phyloP scores from a whole-genome alignment of 225 moss, liverwort and hornwort genomes.

The Anthoceros angustus region DNA sequence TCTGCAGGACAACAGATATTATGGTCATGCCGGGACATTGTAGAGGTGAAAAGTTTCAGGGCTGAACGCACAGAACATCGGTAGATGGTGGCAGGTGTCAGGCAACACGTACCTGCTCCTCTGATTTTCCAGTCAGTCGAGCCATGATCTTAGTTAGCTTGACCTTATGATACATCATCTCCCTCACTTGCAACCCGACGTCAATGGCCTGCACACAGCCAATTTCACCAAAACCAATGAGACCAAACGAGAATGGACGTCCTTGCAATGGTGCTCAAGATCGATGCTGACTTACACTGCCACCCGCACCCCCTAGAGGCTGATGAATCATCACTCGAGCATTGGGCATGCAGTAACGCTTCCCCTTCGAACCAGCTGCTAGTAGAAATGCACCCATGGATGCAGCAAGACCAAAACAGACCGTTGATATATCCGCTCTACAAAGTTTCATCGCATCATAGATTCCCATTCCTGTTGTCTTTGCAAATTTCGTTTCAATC shows the following conservation, averaged over 20 bases:
- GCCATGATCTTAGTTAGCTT: constrained; percentile 93
- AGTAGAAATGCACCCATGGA: constrained; percentile 95
- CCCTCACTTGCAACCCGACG: constrained; percentile 78
- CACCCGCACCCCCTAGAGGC: constrained; percentile 79
- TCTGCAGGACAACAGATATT: constrained; percentile 13
- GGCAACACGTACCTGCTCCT: constrained; percentile 34
- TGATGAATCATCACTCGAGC: constrained; percentile 97
- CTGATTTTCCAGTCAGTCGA: constrained; percentile 70
- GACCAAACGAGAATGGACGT: background rate
- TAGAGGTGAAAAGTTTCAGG: background rate
- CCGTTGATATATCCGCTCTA: constrained; percentile 85
- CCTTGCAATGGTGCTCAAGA: background rate
- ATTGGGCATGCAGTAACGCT: constrained; percentile 96
- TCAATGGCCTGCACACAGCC: constrained; percentile 46
- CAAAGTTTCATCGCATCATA: constrained; percentile 99
- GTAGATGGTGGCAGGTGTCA: background rate
- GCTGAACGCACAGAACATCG: background rate
- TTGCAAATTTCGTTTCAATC: background rate
- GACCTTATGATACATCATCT: constrained; percentile 97
- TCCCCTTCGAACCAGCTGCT: constrained; percentile 75
- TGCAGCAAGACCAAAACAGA: constrained; percentile 84
- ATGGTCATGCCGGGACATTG: background rate
- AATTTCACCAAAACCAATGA: background rate
- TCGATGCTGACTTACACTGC: constrained; percentile 25
- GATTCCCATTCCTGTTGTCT: constrained; percentile 74